Base-by-base conservation (phyloP, 345 rosid genomes). In the Pugionium cornutum region DNA sequence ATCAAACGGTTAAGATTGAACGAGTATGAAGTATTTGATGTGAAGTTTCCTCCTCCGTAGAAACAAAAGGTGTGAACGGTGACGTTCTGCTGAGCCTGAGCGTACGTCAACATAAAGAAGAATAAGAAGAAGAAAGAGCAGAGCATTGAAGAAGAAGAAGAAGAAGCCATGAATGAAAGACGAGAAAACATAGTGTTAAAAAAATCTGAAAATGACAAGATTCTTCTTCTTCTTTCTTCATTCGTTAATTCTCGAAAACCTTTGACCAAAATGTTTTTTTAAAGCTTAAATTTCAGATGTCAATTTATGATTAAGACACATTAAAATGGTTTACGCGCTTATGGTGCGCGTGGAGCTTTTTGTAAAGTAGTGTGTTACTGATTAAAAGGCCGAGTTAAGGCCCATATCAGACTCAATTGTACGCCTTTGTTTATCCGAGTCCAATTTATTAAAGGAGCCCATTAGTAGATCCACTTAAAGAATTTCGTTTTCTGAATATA, bases 21-120 rank as follows among this genome's bases (percentile, higher is more conserved):
- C 3, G 68, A 53, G 52, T 69, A 69, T 53, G 62, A 61, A 61
- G 37, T 3, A 48, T 61, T 69, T 45, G 62, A 60, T 43, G 67
- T 69, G 74, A 60, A 69, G 44, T 61, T 69, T 4, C 48, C 41
- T 34, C 61, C 47, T 2, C 51, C 67, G 54, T 59, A 50, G 29
- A 31, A 42, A 32, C 74, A 69, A 43, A 28, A 43, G 27, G 53
- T 43, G 53, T 44, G 53, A 60, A 29, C 3, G n/a, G 74, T 51
- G 46, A 7, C 54, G 61, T 69, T 61, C 44, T 51, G 10, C 18
- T 18, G 18, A 18, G 18, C 18, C 8, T 60, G 67, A 35, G 54
- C 47, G 18, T n/a, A 11, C 34, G 53, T 60, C 7, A 10, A 27
- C 2, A 31, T 0, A 30, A 48, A 57, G 39, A 66, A 66, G 35